Evolutionary conservation across 768 basidiomycete genomes (phyloP).

Genomic region (Clitopilus passeckerianus): DNA sequence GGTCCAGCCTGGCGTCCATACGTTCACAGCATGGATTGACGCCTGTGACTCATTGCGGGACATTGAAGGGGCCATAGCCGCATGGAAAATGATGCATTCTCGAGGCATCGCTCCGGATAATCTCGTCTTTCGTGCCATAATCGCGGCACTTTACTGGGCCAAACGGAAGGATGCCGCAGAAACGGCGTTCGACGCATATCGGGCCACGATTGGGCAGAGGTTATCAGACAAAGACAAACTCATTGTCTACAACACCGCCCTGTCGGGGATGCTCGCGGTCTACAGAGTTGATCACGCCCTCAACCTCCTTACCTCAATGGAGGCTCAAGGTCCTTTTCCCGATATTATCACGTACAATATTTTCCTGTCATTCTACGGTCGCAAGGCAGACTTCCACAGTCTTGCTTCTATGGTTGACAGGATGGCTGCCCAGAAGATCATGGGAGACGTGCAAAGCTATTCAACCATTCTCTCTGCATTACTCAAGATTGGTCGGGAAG

Average conservation of each 20-base stretch:
- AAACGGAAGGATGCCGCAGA: constrained; percentile 48
- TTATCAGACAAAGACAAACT: constrained; percentile 22
- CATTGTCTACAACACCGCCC: constrained; percentile 67
- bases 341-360: constrained; percentile 81
- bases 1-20: constrained; percentile 44
- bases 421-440: constrained; percentile 48
- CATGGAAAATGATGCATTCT: constrained; percentile 63
- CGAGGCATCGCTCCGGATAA: constrained; percentile 54
- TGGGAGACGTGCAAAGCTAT: constrained; percentile 81
- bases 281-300: constrained; percentile 33
- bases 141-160: constrained; percentile 53
- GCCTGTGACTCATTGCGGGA: constrained; percentile 51
- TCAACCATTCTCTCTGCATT: constrained; percentile 81
- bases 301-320: constrained; percentile 39
- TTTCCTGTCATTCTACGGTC: constrained; percentile 63
- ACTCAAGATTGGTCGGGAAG: constrained; percentile 58
- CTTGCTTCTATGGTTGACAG: constrained; percentile 54
- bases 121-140: constrained; percentile 64
- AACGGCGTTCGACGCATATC: constrained; percentile 45
- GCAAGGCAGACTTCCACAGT: constrained; percentile 55
- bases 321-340: constrained; percentile 48
- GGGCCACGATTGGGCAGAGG: constrained; percentile 24
- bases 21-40: constrained; percentile 72
- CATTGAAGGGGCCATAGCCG: constrained; percentile 45
- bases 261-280: constrained; percentile 59